A percentile compares a stretch with the other conserved stretches of the same genome.
Conservation (phyloP, 306 rosid genomes). For the Cotoneaster glaucophyllus region DNA sequence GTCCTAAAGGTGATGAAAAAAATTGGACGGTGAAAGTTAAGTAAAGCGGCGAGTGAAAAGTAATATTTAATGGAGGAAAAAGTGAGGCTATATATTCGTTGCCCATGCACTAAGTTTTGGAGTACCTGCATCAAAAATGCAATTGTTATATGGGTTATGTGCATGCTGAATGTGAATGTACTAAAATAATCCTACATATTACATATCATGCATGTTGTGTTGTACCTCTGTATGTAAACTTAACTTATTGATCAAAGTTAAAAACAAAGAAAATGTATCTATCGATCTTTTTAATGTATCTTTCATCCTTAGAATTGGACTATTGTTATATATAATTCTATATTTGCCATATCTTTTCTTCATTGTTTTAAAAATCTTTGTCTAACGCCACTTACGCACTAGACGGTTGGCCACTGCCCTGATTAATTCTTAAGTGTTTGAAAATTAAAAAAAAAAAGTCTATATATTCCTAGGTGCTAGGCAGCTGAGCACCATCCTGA, state of each 20-base stretch:
- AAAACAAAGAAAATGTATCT: too few species aligned
- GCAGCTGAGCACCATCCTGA: too few species aligned
- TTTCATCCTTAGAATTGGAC: too few species aligned
- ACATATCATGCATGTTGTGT: background rate
- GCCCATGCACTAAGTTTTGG: background rate
- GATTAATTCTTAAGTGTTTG: too few species aligned
- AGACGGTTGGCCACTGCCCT: fast-evolving
- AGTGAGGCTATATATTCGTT: background rate
- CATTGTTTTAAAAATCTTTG: too few species aligned
- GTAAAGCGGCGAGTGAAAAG: background rate
- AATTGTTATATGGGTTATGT: background rate
- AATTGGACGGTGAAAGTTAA: background rate
- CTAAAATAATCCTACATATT: background rate
- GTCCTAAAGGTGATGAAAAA: background rate
- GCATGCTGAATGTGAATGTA: background rate
- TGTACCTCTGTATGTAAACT: background rate
- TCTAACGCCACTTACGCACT: fast-evolving
- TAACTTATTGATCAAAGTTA: too few species aligned
- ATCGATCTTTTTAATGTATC: too few species aligned
- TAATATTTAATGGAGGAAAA: background rate
- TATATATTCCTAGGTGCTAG: too few species aligned
- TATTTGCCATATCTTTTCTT: too few species aligned
- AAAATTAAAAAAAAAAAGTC: too few species aligned
- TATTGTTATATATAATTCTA: too few species aligned
- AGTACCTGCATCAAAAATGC: background rate